Percentiles rank a stretch among this genome's conserved stretches.
phyloP scores from a whole-genome alignment of 257 asterid genomes.

The Ballota nigra region DNA sequence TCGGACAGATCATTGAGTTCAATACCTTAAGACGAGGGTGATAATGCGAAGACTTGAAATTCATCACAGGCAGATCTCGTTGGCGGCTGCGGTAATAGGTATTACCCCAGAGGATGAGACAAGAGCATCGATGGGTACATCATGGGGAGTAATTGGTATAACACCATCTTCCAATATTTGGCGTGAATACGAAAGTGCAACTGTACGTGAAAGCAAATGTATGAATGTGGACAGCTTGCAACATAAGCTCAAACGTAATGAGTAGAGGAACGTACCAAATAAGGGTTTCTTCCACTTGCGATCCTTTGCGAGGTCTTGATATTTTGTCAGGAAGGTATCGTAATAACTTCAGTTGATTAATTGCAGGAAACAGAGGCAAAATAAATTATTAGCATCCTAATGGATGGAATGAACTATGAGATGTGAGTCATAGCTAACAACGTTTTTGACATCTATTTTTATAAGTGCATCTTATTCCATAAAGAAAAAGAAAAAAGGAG shows the following conservation, averaged over 20 bases:
- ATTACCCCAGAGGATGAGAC: slow-evolving; percentile 72
- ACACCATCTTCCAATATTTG: slow-evolving; percentile 75
- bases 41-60: neutral
- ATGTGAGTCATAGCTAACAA: neutral
- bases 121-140: slow-evolving; percentile 73
- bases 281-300: slow-evolving; percentile 65
- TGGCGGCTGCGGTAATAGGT: slow-evolving; percentile 58
- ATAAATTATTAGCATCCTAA: slow-evolving; percentile 10
- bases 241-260: neutral
- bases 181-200: slow-evolving; percentile 76
- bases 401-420: slow-evolving; percentile 15
- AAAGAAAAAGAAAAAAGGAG: neutral
- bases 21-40: neutral
- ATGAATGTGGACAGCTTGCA: neutral
- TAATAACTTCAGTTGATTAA: slow-evolving; percentile 58
- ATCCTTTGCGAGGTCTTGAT: slow-evolving; percentile 62
- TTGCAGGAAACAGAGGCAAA: slow-evolving; percentile 16
- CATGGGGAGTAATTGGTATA: slow-evolving; percentile 77
- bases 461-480: neutral
- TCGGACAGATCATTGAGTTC: neutral
- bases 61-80: slow-evolving; percentile 28
- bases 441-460: neutral
- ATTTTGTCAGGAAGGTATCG: slow-evolving; percentile 69
- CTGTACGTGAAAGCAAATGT: slow-evolving; percentile 30
- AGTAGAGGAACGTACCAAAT: slow-evolving; percentile 39